Evolutionary conservation across 2,329 filamentous ascomycete species (phyloP).

Genomic region (Verticillium zaregamsianum): DNA sequence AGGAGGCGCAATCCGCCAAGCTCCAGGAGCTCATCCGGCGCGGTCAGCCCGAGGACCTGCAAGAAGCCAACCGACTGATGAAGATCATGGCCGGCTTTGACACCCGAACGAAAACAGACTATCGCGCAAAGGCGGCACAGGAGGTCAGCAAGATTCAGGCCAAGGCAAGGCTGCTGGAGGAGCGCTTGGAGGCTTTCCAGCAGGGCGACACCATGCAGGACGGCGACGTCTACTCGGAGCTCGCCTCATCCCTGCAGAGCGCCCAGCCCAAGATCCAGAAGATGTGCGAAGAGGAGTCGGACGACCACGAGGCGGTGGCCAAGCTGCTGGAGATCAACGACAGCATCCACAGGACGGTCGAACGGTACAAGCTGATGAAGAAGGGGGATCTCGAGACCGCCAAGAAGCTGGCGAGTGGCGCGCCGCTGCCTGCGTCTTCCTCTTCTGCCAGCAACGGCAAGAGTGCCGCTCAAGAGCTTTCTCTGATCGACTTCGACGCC

Average conservation of each 20-base stretch:
- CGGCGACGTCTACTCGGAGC: constrained; percentile 71
- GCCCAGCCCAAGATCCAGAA: constrained; percentile 67
- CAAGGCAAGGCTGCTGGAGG: constrained; percentile 87
- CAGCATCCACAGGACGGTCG: constrained; percentile 94
- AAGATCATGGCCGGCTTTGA: constrained; percentile 99
- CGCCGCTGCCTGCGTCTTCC: constrained; percentile 33
- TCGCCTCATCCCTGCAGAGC: constrained; percentile 82
- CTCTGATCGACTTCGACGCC: constrained; percentile 85
- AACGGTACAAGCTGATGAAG: constrained; percentile 93
- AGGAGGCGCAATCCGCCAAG: constrained; percentile 94
- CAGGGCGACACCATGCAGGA: constrained; percentile 73
- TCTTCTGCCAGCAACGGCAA: constrained; percentile 45
- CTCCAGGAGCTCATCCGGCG: constrained; percentile 92
- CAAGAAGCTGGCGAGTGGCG: constrained; percentile 77
- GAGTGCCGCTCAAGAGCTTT: constrained; percentile 69
- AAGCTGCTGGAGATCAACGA: constrained; percentile 97
- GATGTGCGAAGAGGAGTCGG: constrained; percentile 45
- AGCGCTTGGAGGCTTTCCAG: constrained; percentile 81
- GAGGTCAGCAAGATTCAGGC: constrained; percentile 94
- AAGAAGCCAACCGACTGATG: constrained; percentile 97
- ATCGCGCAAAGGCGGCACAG: constrained; percentile 93
- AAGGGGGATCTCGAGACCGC: constrained; percentile 87
- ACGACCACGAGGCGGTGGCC: constrained; percentile 87
- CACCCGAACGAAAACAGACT: constrained; percentile 92
- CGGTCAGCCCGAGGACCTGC: constrained; percentile 86